phyloP scores from a whole-genome alignment of 2,329 filamentous ascomycete species.

The Clonostachys rosea region DNA sequence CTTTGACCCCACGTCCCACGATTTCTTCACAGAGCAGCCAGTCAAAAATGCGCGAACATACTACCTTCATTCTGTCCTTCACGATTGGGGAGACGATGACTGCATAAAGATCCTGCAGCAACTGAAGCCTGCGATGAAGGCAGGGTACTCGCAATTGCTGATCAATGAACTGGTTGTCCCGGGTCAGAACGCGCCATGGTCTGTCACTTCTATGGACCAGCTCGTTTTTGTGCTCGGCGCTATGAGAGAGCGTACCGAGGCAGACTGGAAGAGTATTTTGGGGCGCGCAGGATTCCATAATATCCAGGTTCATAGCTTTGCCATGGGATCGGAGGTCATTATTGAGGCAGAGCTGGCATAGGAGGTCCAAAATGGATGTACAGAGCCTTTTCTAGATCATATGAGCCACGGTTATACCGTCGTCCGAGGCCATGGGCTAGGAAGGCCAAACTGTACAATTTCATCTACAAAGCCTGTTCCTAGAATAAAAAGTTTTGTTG shows the following conservation, averaged over 20 bases:
- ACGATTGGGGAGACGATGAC: constrained; percentile 28
- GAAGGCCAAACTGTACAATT: too few relatives aligned
- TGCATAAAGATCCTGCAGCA: constrained; percentile 21
- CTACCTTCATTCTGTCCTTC: constrained; percentile 32
- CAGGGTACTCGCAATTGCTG: constrained; percentile 22
- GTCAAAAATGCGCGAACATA: constrained; percentile 33
- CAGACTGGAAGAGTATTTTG: constrained; percentile 9
- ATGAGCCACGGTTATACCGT: too few relatives aligned
- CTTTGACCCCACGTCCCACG: constrained; percentile 30
- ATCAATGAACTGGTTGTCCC: constrained; percentile 25
- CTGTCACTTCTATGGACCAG: constrained; percentile 18
- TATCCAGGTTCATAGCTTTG: constrained; percentile 8
- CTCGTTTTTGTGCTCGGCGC: constrained; percentile 17
- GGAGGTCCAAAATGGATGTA: too few relatives aligned
- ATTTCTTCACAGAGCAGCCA: constrained; percentile 40
- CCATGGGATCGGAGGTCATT: too few relatives aligned
- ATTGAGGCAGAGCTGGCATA: too few relatives aligned
- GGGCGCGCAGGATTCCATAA: constrained; percentile 9
- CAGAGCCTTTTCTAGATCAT: too few relatives aligned
- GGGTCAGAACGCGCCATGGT: constrained; percentile 16
- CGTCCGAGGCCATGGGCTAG: too few relatives aligned
- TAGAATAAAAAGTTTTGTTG: too few relatives aligned
- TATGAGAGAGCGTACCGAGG: constrained; percentile 10
- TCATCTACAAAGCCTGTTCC: too few relatives aligned
- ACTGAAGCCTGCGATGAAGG: constrained; percentile 20